Base-by-base conservation (phyloP, 257 asterid genomes). In the Lantana camara region DNA sequence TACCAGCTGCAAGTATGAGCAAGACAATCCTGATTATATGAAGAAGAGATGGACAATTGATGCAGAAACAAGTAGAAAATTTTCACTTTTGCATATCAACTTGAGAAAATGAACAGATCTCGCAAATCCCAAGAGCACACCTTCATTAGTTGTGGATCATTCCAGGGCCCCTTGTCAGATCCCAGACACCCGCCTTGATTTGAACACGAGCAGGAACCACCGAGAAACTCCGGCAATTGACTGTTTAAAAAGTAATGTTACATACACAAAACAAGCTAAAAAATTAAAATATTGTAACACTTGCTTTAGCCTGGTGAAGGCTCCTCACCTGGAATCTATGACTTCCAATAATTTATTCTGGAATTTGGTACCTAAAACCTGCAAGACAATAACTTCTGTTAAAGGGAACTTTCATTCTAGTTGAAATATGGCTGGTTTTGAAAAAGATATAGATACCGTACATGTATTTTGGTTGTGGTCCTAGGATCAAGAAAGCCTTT, bases 141-240 rank as follows among this genome's bases (percentile, higher is more conserved):
- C 98, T 90, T 94, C 82, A 82, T 83, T 59, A 88, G 63, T 44
- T 90, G 86, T 54, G 95, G 84, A 79, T 90, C 84, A 57, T 76
- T 86, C 98, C 98, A 94, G 56, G 96, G 99, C 48, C 99, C 99
- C 80, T 80, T 90, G 62, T 86, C 87, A 22, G 99, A 86, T 72
- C 82, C 77, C 64, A 94, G 89, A 72, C 99, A 94, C 60, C 99
- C 99, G 34, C 93, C 98, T 63, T 91, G 82, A 69, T 77, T 79
- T 52, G 81, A 66, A 75, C 99, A 94, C 17, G 85, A 76, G 78
- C 99, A 94, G 68, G 91, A 73, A 66, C 98, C 99, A 40, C 98
- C 99, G 32, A 90, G 87, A 86, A 94, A 94, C 78, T 90, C 93
- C 55, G 99, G 99, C 85, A 94, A 76, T 79, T 90, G 96, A 78